Evolutionary conservation across 495 filamentous ascomycete species (phyloP), one percentile per base, ranked within the genome.

Genomic region (Talaromyces nanjingensis): DNA sequence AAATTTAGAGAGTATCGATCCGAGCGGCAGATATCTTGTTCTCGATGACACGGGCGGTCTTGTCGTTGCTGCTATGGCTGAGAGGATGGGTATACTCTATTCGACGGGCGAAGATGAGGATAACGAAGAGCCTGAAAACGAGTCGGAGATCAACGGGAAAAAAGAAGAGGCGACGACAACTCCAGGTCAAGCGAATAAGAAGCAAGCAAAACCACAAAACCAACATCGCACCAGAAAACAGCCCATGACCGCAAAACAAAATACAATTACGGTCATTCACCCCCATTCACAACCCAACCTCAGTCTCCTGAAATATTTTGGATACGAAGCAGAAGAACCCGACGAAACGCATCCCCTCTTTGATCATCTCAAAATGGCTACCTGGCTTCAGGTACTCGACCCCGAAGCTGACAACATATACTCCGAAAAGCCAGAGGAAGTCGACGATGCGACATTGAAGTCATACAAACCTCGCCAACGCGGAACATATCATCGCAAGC

Each of bases 1-100:
- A 6, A 71, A 73, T 24, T 65, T 74, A 5, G 77, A 78, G 25
- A 55, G 42, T 11, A 64, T 73, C 34, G 76, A 76, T 59, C 79
- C 80, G 5, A 81, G 81, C 53, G 93, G 92, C 6, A 83, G 91
- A 60, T 98, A 93, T 84, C 82, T 97, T 1, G 86, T 94, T 4
- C 83, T 97, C 1, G 94, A 98, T 70, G 94, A 98, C 60, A 94
- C 91, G 0, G 89, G 91, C 7, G 94, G 94, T 0, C 74, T 98
- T 25, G 71, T 98, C 8, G 86, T 93, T 1, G 92, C 92, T 0
- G 91, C 92, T 0, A 81, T 97, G 78, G 94, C 94, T 1, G 94
- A 98, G 73, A 83, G 89, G 61, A 92, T 98, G 87, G 92, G 91
- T 0, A 86, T 98, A 45, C 80, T 98, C 1, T 83, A 91, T 70